Evolutionary conservation across 345 rosid species (phyloP), one percentile per base, ranked within the genome.

Genomic region (Brassica cretica): DNA sequence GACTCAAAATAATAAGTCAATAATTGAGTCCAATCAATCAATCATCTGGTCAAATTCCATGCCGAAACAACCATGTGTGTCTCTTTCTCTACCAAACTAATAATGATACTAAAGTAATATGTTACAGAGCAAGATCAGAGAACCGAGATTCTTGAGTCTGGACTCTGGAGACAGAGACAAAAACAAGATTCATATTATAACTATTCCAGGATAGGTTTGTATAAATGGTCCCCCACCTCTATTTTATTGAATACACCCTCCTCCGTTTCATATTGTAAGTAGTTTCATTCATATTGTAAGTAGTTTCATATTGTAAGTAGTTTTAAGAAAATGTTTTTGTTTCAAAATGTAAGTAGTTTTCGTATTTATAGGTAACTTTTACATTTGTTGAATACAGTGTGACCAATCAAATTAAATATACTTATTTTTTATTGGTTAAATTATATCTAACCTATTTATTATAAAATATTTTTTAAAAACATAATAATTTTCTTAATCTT

Each of bases 21-120:
- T 85, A 77, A 84, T 84, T 61, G 77, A 80, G 68, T 24, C 51
- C 63, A 83, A 83, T 85, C 73, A 78, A 51, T 78, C 44, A 51
- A 25, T 25, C 29, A 49, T 37, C 72, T 80, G 68, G 76, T 80
- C 72, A 78, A 72, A 74, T 78, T 65, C 25, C 51, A 84, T 74
- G 78, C 80, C 82, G 62, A 72, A 60, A 59, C 32, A 76, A 64
- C 79, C 79, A 41, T 74, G 68, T 68, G 59, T 71, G 69, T 76
- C 72, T 74, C 60, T 66, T 72, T 76, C 72, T 59, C 29, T 79
- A 21, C 4, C 49, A 49, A 64, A 4, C 29, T 71, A 51, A 76
- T 84, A 82, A 59, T 76, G 78, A 78, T 58, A 74, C 62, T 64
- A 75, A 18, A 27, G 70, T 63, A 68, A 14, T 4, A 14, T 4